Conservation (phyloP, 805 yeast genomes). For the Naumovozyma baii region DNA sequence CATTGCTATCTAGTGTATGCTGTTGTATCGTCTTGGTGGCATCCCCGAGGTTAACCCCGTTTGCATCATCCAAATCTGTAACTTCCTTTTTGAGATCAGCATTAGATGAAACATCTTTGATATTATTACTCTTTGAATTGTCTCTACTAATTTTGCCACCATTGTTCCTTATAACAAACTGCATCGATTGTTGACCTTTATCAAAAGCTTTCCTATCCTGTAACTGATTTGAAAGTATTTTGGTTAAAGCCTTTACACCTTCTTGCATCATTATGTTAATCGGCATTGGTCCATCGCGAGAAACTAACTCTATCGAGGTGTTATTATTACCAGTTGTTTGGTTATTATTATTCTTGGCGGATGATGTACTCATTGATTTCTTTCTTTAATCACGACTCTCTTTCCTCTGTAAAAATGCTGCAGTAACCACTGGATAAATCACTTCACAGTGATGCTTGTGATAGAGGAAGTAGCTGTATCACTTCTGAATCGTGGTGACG, state of each 20-base stretch:
- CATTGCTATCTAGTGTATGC: background rate
- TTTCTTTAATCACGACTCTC: background rate
- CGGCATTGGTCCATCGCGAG: slow-evolving; percentile 24
- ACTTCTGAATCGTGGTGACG: too few relatives aligned
- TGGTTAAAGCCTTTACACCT: slow-evolving; percentile 28
- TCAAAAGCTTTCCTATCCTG: slow-evolving; percentile 19
- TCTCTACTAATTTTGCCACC: background rate
- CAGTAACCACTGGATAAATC: too few relatives aligned
- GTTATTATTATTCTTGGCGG: background rate
- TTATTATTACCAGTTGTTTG: background rate
- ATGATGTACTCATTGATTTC: background rate
- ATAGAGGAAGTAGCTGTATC: too few relatives aligned
- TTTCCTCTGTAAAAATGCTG: too few relatives aligned
- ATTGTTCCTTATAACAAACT: slow-evolving; percentile 16
- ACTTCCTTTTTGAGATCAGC: slow-evolving; percentile 1
- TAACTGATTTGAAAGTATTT: slow-evolving; percentile 22
- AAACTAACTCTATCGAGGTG: slow-evolving; percentile 18
- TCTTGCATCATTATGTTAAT: slow-evolving; percentile 29
- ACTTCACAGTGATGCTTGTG: too few relatives aligned
- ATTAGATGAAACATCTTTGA: background rate
- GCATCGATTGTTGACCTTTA: slow-evolving; percentile 15
- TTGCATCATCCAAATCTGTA: slow-evolving; percentile 10
- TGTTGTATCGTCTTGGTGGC: background rate
- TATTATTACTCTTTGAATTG: background rate
- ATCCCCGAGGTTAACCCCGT: slow-evolving; percentile 8